phyloP scores from a whole-genome alignment of 495 filamentous ascomycete species.

The Rhizodiscina lignyota region DNA sequence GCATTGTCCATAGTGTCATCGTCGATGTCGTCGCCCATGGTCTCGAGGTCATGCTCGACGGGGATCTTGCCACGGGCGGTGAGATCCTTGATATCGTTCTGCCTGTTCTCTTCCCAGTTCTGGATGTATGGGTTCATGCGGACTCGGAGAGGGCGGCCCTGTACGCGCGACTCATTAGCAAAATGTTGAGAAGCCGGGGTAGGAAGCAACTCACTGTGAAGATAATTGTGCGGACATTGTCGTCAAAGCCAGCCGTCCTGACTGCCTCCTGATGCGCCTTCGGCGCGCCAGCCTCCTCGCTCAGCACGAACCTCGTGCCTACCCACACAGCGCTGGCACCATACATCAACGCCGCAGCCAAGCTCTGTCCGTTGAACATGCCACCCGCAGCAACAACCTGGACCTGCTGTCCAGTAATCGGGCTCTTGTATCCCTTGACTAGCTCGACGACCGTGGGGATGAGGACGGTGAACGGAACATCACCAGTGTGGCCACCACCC shows the following conservation, averaged over 20 bases:
- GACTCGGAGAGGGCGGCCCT: slow-evolving; percentile 83
- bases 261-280: slow-evolving; percentile 95
- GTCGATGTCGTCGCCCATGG: slow-evolving; percentile 50
- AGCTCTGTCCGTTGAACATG: slow-evolving; percentile 78
- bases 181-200: neutral
- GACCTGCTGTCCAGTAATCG: slow-evolving; percentile 71
- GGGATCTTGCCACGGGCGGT: slow-evolving; percentile 79
- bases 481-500: slow-evolving; percentile 81
- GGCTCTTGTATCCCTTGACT: slow-evolving; percentile 64
- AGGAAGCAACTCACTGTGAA: slow-evolving; percentile 50
- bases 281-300: slow-evolving; percentile 85
- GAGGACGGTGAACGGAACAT: slow-evolving; percentile 74
- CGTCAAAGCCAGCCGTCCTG: slow-evolving; percentile 76
- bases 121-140: slow-evolving; percentile 82
- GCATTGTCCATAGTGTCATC: slow-evolving; percentile 81
- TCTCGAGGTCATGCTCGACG: slow-evolving; percentile 87
- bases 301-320: slow-evolving; percentile 86
- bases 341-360: slow-evolving; percentile 84
- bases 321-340: slow-evolving; percentile 91
- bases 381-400: slow-evolving; percentile 90
- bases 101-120: slow-evolving; percentile 91
- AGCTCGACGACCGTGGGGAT: slow-evolving; percentile 83
- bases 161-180: slow-evolving; percentile 10
- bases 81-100: slow-evolving; percentile 76
- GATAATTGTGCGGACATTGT: slow-evolving; percentile 91